Evolutionary conservation across 1,284 basidiomycete species (phyloP), one percentile per base, ranked within the genome.

Genomic region (Trametes versicolor): DNA sequence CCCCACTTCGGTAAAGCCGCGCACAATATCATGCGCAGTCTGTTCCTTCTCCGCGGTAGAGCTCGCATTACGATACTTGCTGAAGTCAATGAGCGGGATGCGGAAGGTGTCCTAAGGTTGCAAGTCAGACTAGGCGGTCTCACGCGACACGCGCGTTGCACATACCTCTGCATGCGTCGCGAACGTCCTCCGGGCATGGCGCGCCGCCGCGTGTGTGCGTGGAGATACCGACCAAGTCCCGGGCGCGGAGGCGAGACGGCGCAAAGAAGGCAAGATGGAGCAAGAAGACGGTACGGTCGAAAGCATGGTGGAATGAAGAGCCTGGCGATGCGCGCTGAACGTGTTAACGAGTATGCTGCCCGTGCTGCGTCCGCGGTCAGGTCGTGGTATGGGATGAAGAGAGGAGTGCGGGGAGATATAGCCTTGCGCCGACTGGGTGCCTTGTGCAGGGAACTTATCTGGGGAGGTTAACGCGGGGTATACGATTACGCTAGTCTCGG

Each of bases 11-110:
- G 90, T 94, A 80, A 94, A 93, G 0, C 89, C 94, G 47, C 83
- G 83, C 32, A 94, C 91, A 47, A 95, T 85, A 67, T 90, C 85
- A 53, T 86, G 80, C 1, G 93, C 92, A 0, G 88, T 87, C 15
- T 80, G 73, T 65, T 85, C 83, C 76, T 87, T 92, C 73, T 92
- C 88, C 15, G 80, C 78, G 0, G 75, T 62, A 0, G 87, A 82
- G 2, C 78, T 75, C 2, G 87, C 81, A 43, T 78, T 70, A 62
- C 85, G 82, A 75, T 90, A 94, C 65, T 84, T 87, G 70, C 85
- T 82, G 70, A 95, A 94, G 80, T 94, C 87, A 72, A 95, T 87
- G 13, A 94, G 79, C 23, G 94, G 94, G 64, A 95, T 93, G 39
- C 72, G 73, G 64, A 76, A 77, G 39, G 64, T 61, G 19, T 67